A percentile compares a stretch with the other conserved stretches of the same genome.
Conservation (phyloP, 805 yeast species). For the Barnettozyma sucrosica region DNA sequence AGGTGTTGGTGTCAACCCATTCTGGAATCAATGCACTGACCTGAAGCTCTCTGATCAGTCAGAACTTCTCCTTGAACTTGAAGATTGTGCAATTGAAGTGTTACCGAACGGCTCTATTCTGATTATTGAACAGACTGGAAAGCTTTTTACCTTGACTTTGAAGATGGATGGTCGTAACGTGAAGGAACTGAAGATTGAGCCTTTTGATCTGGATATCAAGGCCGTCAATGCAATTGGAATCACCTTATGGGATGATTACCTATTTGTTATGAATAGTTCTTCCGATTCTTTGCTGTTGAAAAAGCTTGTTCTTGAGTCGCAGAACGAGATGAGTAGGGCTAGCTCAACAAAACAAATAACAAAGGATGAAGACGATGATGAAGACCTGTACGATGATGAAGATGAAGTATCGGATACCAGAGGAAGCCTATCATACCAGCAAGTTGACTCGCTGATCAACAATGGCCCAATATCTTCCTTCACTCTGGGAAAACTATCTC, state of each 20-base stretch:
- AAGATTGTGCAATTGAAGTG: slow-evolving; percentile 38
- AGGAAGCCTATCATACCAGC: slow-evolving; percentile 34
- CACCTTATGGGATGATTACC: slow-evolving; percentile 28
- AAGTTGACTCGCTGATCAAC: slow-evolving; percentile 51
- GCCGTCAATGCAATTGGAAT: slow-evolving; percentile 27
- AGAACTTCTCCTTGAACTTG: slow-evolving; percentile 47
- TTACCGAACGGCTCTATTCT: slow-evolving; percentile 31
- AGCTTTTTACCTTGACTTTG: slow-evolving; percentile 25
- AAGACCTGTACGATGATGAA: slow-evolving; percentile 26
- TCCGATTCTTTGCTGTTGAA: slow-evolving; percentile 49
- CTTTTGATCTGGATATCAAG: slow-evolving; percentile 25
- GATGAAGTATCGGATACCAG: slow-evolving; percentile 21
- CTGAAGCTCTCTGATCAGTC: slow-evolving; percentile 43
- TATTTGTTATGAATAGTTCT: slow-evolving; percentile 57
- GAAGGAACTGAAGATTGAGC: slow-evolving; percentile 21
- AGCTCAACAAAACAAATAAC: too few relatives aligned
- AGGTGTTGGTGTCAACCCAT: slow-evolving; percentile 59
- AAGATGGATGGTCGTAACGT: slow-evolving; percentile 34
- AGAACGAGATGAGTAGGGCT: neutral
- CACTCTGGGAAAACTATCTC: slow-evolving; percentile 55
- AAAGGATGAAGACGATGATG: slow-evolving; percentile 41
- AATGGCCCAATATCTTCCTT: slow-evolving; percentile 72
- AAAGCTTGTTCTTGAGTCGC: slow-evolving; percentile 2
- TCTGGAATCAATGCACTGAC: slow-evolving; percentile 36
- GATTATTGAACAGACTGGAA: slow-evolving; percentile 32